These are phyloP conservation scores for Hyaloscypha variabilis DNA, from an alignment of 495 filamentous ascomycete species.

Conservation along the genomic window DNA sequence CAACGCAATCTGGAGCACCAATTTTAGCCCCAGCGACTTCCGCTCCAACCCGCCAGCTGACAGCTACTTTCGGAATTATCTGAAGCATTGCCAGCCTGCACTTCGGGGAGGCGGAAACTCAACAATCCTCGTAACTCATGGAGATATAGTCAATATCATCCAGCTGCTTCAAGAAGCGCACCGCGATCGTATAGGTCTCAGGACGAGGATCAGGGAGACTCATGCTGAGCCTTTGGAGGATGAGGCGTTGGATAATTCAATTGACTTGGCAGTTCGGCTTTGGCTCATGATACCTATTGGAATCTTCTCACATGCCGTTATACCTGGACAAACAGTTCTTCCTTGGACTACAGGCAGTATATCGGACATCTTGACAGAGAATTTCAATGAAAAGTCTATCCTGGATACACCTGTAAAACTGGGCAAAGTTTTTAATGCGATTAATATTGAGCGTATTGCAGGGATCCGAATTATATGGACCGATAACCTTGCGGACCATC, in stretches of 20 bases:
- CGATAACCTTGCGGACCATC: conserved; percentile 45
- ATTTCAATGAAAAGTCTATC: conserved; percentile 10
- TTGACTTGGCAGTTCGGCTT: conserved; percentile 26
- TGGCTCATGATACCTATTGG: conserved; percentile 27
- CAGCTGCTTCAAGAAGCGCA: no score
- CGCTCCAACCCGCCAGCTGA: no score
- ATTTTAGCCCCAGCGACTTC: no score
- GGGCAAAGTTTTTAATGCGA: conserved; percentile 32
- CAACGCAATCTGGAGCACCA: no score
- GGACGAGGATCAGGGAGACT: no score
- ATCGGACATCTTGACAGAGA: conserved; percentile 4
- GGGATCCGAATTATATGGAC: conserved; percentile 45
- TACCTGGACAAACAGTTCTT: background rate
- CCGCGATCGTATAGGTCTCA: no score
- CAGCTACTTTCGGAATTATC: no score
- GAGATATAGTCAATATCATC: no score
- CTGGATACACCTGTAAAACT: conserved; percentile 20
- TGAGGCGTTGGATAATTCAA: background rate
- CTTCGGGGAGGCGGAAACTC: no score
- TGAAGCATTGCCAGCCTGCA: no score
- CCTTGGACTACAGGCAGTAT: conserved; percentile 22
- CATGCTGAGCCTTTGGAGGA: no score
- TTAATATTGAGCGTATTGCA: conserved; percentile 35
- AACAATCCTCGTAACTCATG: no score
- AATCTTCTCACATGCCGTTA: background rate